Evolutionary conservation across 108 stramenopile species (phyloP).

Genomic region (Skeletonema potamos): DNA sequence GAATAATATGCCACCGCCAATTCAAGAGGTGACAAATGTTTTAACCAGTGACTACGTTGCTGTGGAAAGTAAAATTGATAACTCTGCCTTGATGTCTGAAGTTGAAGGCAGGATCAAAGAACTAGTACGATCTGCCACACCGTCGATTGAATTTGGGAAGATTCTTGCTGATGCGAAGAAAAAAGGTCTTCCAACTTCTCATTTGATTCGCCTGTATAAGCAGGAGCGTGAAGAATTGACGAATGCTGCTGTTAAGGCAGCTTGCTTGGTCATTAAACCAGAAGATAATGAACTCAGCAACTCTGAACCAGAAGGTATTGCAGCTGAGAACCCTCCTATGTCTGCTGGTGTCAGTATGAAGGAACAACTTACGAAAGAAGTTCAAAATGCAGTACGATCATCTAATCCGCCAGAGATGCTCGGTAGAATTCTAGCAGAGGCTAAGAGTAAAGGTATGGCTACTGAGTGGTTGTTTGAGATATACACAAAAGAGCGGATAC

Average conservation of each 20-base stretch:
- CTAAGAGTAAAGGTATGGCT: neutral
- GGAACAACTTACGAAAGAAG: neutral
- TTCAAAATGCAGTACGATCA: neutral
- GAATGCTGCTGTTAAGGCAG: neutral
- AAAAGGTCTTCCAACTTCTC: conserved; percentile 3
- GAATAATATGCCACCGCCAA: neutral
- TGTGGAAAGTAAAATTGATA: neutral
- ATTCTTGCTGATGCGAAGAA: conserved; percentile 31
- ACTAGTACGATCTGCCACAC: conserved; percentile 13
- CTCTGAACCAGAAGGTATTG: neutral
- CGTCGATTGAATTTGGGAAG: conserved; percentile 26
- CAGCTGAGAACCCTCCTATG: neutral
- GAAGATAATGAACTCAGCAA: neutral
- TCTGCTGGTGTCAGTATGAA: neutral
- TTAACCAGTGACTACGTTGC: neutral
- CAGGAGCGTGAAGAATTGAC: conserved; percentile 14
- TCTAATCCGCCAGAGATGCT: neutral
- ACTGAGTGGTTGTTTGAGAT: neutral
- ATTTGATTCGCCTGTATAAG: conserved; percentile 22
- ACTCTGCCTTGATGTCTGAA: neutral
- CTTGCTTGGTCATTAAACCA: neutral
- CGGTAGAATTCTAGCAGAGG: neutral
- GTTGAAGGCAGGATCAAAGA: conserved; percentile 6
- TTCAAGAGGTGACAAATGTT: neutral
- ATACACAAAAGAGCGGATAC: neutral